Base-by-base conservation (phyloP, 2,329 filamentous ascomycete species). In the Botryosphaeria dothidea region DNA sequence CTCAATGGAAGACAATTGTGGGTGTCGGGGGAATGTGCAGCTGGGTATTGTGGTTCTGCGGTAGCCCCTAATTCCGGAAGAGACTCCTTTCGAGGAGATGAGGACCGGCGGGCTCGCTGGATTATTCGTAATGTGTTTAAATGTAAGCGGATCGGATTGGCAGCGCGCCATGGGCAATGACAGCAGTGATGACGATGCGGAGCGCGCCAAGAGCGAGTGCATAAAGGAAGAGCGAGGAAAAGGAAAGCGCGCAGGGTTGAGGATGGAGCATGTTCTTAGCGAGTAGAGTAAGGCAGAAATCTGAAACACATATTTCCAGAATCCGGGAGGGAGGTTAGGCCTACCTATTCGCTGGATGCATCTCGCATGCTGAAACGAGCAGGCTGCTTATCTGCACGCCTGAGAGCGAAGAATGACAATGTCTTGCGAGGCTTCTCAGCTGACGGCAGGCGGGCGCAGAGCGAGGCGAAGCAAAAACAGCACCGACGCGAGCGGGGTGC, bases 381-480 rank as follows among this genome's bases (percentile, higher is more conserved):
- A 17, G 56, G 56, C 56, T 60, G 56, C 56, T 60, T 60, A 60
- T 46, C 56, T 60, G 56, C 56, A 34, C 56, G 41, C 41, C 38
- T 58, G 36, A 45, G 15, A 15, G 13, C 6, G 1, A 9, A 15
- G 34, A 13, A 21, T 29, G 34, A 25, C n/a, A 29, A 36, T 38
- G 52, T 21, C 3, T n/a, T n/a, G n/a, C n/a, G n/a, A n/a, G n/a
- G n/a, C 31, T 34, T 34, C 56, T 46, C 56, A 60, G 56, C 56
- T 60, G 56, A 60, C 56, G 27, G 56, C 25, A 60, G 56, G 38
- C 15, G 25, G n/a, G 36, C 17, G 34, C 34, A 9, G 11, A 21
- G 34, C 15, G 23, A 7, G 19, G 52, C 38, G 25, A 60, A 17
- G 56, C 27, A 19, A 36, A 29, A n/a, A 13, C 54, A 56, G 38